Conservation (phyloP, 2,329 filamentous ascomycete genomes). For the Diaporthe amygdali region DNA sequence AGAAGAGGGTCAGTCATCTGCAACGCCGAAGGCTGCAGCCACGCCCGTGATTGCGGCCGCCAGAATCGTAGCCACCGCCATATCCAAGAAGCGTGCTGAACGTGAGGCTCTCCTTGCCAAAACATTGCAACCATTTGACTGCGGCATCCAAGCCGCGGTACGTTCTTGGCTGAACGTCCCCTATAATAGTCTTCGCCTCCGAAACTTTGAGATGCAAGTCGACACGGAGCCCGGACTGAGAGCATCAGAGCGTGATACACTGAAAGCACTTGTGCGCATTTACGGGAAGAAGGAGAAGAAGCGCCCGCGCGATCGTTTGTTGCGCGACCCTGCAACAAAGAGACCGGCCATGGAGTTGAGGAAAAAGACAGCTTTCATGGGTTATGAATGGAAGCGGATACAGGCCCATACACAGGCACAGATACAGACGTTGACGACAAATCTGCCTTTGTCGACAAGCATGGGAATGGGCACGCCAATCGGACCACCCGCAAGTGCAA, state of each 20-base stretch:
- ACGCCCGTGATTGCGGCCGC: not conserved
- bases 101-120: slow-evolving; percentile 35
- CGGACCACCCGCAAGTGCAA: not conserved
- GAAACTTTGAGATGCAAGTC: slow-evolving; percentile 54
- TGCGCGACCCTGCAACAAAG: slow-evolving; percentile 74
- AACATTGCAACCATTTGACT: slow-evolving; percentile 44
- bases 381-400: slow-evolving; percentile 80
- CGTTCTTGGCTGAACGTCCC: slow-evolving; percentile 51
- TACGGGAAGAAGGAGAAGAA: slow-evolving; percentile 73
- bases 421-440: slow-evolving; percentile 3
- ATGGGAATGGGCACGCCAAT: not conserved
- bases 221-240: slow-evolving; percentile 43
- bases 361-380: slow-evolving; percentile 83
- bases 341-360: slow-evolving; percentile 77
- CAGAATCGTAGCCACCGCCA: not conserved
- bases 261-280: slow-evolving; percentile 57
- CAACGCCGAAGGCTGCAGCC: slow-evolving; percentile 12
- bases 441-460: not conserved
- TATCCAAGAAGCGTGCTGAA: slow-evolving; percentile 12
- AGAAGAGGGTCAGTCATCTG: not conserved
- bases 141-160: slow-evolving; percentile 48
- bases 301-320: slow-evolving; percentile 80
- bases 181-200: slow-evolving; percentile 54
- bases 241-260: slow-evolving; percentile 42
- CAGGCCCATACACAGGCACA: slow-evolving; percentile 10